A percentile compares a stretch with the other conserved stretches of the same genome.
These are phyloP conservation scores for Neurospora terricola DNA, from an alignment of 495 filamentous ascomycete species.

Conservation along the genomic window DNA sequence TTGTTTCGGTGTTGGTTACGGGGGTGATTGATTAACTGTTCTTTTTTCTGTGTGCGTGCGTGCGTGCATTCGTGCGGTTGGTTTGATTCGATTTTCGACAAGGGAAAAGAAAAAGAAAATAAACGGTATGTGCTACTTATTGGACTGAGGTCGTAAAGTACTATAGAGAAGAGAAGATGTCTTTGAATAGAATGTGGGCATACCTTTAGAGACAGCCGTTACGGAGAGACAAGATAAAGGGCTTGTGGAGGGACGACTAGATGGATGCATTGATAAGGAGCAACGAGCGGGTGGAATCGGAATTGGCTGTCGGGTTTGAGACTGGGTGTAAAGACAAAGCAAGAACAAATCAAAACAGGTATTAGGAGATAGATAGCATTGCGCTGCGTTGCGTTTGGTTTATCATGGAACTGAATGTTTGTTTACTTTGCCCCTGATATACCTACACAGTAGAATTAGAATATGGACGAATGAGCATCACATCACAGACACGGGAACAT, in stretches of 20 bases:
- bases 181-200: background rate
- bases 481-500: too few relatives aligned
- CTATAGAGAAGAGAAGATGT: background rate
- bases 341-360: too few relatives aligned
- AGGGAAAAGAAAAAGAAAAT: background rate
- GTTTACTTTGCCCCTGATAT: background rate
- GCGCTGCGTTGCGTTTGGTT: background rate
- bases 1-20: background rate
- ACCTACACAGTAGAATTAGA: too few relatives aligned
- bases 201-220: too few relatives aligned
- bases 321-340: too few relatives aligned
- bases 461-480: too few relatives aligned
- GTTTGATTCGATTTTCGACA: background rate
- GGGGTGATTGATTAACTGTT: background rate
- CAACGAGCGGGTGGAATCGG: background rate
- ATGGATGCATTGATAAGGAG: background rate
- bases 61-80: too few relatives aligned
- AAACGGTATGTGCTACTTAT: too few relatives aligned
- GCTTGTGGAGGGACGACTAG: too few relatives aligned
- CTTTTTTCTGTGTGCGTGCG: background rate
- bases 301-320: too few relatives aligned
- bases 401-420: background rate
- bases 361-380: background rate
- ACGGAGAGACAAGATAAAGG: too few relatives aligned
- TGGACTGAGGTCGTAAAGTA: too few relatives aligned